Base-by-base conservation (phyloP, 176 grass and related monocot genomes). In the Carex littledalei region DNA sequence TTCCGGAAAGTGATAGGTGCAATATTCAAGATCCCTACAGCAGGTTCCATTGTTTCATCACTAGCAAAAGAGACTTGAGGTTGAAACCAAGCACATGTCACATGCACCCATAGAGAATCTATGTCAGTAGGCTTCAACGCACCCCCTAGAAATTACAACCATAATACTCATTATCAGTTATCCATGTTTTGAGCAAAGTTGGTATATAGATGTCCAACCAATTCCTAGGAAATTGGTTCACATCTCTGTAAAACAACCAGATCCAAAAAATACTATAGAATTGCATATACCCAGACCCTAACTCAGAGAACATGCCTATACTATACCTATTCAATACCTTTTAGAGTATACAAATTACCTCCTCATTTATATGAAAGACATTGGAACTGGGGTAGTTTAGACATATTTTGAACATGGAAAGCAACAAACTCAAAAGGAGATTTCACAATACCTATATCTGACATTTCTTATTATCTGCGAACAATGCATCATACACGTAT, bases 31-130 rank as follows among this genome's bases (percentile, higher is more conserved):
- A 98, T 95, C 69, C 95, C 95, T 85, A 90, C 41, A 90, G 95
- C 95, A 89, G 95, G 95, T 76, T 98, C 91, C 95, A 98, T 98
- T 53, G 89, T 90, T 88, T 95, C 93, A 84, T 98, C 95, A 88
- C 82, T 98, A 77, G 87, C 93, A 85, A 98, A 98, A 86, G 95
- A 92, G 83, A 98, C 89, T 84, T 95, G 95, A 78, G 95, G 91
- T 63, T 98, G 95, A 92, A 98, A 98, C 95, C 95, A 98, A 84
- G 95, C 95, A 84, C 95, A 98, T 80, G 95, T 86, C 59, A 98
- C 89, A 26, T 98, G 95, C 52, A 98, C 95, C 95, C 95, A 98
- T 71, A 98, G 80, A 24, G 84, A 75, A 89, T 98, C 91, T 86
- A 95, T 57, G 80, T 95, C 89, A 60, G 95, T 95, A 67, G 95